Base-by-base conservation (phyloP, 345 rosid species). In the Nephelium lappaceum region DNA sequence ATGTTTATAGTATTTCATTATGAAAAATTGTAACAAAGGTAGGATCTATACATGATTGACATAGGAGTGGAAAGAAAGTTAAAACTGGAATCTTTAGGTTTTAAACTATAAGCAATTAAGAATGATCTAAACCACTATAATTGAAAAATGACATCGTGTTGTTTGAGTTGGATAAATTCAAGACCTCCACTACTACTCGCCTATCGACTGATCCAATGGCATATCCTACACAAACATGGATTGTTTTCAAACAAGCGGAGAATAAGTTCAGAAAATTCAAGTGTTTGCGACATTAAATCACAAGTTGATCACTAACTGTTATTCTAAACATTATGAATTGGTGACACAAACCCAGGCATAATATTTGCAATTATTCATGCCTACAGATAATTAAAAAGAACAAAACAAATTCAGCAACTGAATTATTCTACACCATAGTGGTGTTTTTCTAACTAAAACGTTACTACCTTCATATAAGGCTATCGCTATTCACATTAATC, bases 171-270 rank as follows among this genome's bases (percentile, higher is more conserved):
- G 91, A 75, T 71, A 85, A 65, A 75, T 81, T 18, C 9, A 87
- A 85, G 80, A 89, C 83, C 67, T 91, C 93, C 78, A 93, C 78
- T 8, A 91, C 91, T 45, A 93, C 95, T 55, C 86, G 87, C 47
- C 98, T 98, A 81, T 93, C 99, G 66, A 92, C 84, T 70, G 93
- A 93, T 73, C 99, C 99, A 86, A 84, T 89, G 31, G 95, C 95
- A 88, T 88, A 92, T 74, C 97, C 99, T 95, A 87, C 82, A 83
- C 25, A 53, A 31, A 41, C 67, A 83, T 27, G 62, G 53, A 76
- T 21, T 53, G 38, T 67, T 51, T 49, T 74, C 27, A 74, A 63
- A 21, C 0, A 60, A 36, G 31, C 27, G 25, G 68, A 21, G 11
- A 23, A 55, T 6, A 51, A 11, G 45, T 38, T 58, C 25, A 39